These are phyloP conservation scores for Pythium plurisporium DNA, from an alignment of 352 stramenopile genomes.

Conservation along the genomic window DNA sequence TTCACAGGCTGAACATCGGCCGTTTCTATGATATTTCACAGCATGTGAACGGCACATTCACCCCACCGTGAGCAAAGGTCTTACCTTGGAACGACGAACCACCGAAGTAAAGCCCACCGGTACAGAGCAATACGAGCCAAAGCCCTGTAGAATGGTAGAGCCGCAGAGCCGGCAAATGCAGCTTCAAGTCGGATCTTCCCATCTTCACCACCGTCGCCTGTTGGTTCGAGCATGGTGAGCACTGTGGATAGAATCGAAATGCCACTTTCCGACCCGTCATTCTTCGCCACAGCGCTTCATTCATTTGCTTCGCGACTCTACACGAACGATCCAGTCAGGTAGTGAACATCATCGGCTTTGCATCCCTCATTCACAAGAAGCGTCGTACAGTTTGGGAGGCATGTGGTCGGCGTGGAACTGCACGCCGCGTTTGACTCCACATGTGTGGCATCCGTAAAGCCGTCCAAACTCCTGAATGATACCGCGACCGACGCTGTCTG, in stretches of 20 bases:
- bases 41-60: not conserved
- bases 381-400: constrained; percentile 65
- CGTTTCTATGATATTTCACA: constrained; percentile 28
- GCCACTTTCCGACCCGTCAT: constrained; percentile 43
- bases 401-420: constrained; percentile 84
- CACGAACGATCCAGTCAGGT: not conserved
- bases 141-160: constrained; percentile 73
- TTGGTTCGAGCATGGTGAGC: constrained; percentile 76
- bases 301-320: constrained; percentile 58
- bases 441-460: constrained; percentile 82
- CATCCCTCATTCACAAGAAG: not conserved
- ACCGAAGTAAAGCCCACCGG: constrained; percentile 64
- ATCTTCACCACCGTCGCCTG: constrained; percentile 61
- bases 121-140: constrained; percentile 81
- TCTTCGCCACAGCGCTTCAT: constrained; percentile 36
- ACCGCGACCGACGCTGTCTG: constrained; percentile 47
- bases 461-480: constrained; percentile 79
- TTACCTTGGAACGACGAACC: constrained; percentile 54
- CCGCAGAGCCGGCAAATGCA: constrained; percentile 57
- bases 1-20: constrained; percentile 31
- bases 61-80: not conserved
- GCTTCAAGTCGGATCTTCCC: constrained; percentile 55
- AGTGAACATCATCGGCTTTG: not conserved
- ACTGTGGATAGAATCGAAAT: constrained; percentile 85
- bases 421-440: constrained; percentile 54